Base-by-base conservation (phyloP, 192 early-diverging fungal genomes). In the Entophlyctis luteolus region DNA sequence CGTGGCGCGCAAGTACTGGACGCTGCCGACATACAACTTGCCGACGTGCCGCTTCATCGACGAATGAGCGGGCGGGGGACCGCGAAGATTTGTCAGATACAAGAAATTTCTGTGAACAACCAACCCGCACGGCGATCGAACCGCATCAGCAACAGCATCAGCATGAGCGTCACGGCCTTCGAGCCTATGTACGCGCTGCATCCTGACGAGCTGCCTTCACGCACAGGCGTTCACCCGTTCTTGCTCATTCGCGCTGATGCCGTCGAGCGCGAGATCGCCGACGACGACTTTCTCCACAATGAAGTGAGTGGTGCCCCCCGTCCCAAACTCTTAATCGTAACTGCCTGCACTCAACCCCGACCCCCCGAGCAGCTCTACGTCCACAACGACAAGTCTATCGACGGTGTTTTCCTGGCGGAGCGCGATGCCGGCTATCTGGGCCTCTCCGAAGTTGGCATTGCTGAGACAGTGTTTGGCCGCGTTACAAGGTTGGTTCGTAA, bases 1-100 rank as follows among this genome's bases (percentile, higher is more conserved):
- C 16, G 83, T 93, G 69, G 89, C 87, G 73, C 75, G 90, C 76
- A 25, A 85, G 71, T 93, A 93, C 59, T 93, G 82, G 83, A 81
- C 79, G 31, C 72, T 93, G 31, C 84, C 87, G 31, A 81, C 76
- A 10, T 93, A 93, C 72, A 75, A 85, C 36, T 63, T 91, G n/a
- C 91, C 91, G 4, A 79, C 87, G 54, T 90, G 89, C 55, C 76
- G 70, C 52, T 87, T 90, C 27, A 32, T 42, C n/a, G n/a, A n/a
- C n/a, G n/a, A n/a, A n/a, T n/a, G n/a, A n/a, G n/a, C n/a, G n/a
- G n/a, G n/a, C n/a, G n/a, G n/a, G n/a, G n/a, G n/a, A n/a, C n/a
- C n/a, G n/a, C n/a, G n/a, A n/a, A n/a, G n/a, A n/a, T n/a, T n/a
- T n/a, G n/a, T n/a, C n/a, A n/a, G n/a, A n/a, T n/a, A n/a, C n/a